phyloP scores from a whole-genome alignment of 2,329 filamentous ascomycete genomes.

The Fusarium floridanum region DNA sequence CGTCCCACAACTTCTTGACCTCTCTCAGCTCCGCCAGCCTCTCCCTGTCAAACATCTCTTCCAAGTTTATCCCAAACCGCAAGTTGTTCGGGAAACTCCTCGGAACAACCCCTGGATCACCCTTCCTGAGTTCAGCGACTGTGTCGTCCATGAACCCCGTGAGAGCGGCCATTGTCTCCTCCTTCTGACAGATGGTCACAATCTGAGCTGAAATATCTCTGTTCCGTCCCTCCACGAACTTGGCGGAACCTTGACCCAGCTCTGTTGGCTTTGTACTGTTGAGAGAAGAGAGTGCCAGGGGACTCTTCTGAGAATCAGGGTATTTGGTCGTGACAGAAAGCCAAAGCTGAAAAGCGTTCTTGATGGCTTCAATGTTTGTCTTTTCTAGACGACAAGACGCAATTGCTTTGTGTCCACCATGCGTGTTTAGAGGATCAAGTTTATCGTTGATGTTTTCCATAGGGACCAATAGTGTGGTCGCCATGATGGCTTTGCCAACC shows the following conservation, averaged over 20 bases:
- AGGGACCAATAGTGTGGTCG: conserved; percentile 38
- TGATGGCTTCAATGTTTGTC: conserved; percentile 32
- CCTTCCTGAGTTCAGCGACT: conserved; percentile 18
- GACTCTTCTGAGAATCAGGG: conserved; percentile 29
- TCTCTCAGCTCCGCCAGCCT: conserved; percentile 31
- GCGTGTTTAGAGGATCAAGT: conserved; percentile 39
- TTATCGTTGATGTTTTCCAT: conserved; percentile 42
- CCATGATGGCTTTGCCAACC: conserved; percentile 34
- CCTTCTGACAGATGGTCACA: conserved; percentile 21
- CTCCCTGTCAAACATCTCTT: conserved; percentile 35
- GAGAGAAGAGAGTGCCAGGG: conserved; percentile 30
- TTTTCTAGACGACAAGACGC: conserved; percentile 39
- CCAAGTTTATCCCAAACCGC: conserved; percentile 30
- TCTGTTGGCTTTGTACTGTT: conserved; percentile 27
- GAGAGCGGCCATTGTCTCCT: conserved; percentile 20
- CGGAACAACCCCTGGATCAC: conserved; percentile 10
- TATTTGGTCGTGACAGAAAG: conserved; percentile 34
- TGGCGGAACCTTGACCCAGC: background rate
- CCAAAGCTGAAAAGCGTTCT: conserved; percentile 42
- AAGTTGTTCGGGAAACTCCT: conserved; percentile 42
- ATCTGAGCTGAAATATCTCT: conserved; percentile 29
- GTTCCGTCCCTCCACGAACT: conserved; percentile 41
- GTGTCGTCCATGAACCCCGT: conserved; percentile 16
- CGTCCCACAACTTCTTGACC: conserved; percentile 45
- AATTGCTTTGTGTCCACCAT: conserved; percentile 49